Evolutionary conservation across 208 protist genomes (phyloP).

Genomic region (Trypanosomatidae sp.): DNA sequence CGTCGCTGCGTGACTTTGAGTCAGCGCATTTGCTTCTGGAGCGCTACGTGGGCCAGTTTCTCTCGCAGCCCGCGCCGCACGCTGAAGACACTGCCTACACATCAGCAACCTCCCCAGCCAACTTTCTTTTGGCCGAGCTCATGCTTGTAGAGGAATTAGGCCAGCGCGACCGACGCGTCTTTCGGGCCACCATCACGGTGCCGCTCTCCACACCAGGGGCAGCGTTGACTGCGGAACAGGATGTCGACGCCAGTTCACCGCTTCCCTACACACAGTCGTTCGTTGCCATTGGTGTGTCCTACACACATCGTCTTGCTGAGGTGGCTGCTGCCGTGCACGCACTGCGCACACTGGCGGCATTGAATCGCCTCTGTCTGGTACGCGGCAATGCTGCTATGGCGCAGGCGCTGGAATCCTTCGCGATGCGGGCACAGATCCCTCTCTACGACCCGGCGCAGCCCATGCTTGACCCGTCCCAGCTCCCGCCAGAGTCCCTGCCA

Average conservation of each 20-base stretch:
- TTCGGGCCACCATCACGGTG: constrained; percentile 77
- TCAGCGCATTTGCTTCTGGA: constrained; percentile 38
- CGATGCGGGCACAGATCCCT: constrained; percentile 4
- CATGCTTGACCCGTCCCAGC: constrained; percentile 3
- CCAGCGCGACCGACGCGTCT: constrained; percentile 46
- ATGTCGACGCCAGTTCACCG: background rate
- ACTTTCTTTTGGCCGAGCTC: constrained; percentile 15
- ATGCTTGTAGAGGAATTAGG: constrained; percentile 77
- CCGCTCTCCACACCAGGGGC: constrained; percentile 28
- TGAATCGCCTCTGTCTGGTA: constrained; percentile 35
- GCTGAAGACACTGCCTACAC: background rate
- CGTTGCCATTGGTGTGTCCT: constrained; percentile 77
- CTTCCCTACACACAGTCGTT: constrained; percentile 37
- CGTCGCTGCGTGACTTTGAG: constrained; percentile 31
- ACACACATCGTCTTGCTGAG: constrained; percentile 48
- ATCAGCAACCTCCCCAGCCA: background rate
- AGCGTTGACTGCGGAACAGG: background rate
- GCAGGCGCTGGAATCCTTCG: constrained; percentile 23
- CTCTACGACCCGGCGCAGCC: constrained; percentile 9
- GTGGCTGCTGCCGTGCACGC: constrained; percentile 78
- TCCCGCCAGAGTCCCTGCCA: constrained; percentile 12
- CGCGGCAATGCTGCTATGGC: background rate
- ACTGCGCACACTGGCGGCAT: constrained; percentile 40
- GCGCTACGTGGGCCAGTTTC: constrained; percentile 45
- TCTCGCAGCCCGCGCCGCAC: background rate